Percentiles rank a stretch among this genome's conserved stretches.
These are phyloP conservation scores for Closterium sp. DNA, from an alignment of 139 green algal genomes.

Conservation along the genomic window DNA sequence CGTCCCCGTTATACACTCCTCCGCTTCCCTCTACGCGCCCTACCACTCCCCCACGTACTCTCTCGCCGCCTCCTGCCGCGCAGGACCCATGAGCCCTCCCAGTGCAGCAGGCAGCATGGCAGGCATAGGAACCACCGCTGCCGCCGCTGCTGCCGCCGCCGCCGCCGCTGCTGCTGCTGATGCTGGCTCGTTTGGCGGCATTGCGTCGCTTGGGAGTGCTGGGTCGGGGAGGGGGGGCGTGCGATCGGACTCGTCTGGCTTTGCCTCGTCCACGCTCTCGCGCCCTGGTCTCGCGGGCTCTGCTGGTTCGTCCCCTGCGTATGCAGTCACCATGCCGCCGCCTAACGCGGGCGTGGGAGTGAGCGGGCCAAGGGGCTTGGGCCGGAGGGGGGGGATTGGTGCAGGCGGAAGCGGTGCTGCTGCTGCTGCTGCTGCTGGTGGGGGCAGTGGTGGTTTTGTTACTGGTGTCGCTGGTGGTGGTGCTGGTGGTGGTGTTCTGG, in stretches of 20 bases:
- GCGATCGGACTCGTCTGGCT: background rate
- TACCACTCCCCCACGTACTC: background rate
- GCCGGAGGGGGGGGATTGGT: too few species aligned
- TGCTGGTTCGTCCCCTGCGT: background rate
- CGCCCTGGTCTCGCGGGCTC: background rate
- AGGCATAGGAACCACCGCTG: background rate
- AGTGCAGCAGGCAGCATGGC: background rate
- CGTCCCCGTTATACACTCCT: background rate
- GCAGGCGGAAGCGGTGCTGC: background rate
- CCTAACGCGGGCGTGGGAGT: too few species aligned
- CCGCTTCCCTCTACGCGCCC: background rate
- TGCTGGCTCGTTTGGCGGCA: background rate
- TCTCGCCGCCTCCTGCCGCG: background rate
- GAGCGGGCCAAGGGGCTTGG: too few species aligned
- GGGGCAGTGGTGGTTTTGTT: background rate
- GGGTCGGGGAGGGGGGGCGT: background rate
- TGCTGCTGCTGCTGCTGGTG: background rate
- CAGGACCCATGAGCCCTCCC: background rate
- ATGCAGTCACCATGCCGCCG: background rate
- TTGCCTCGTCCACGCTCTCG: background rate
- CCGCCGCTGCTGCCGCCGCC: too few species aligned
- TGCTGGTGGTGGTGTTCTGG: background rate
- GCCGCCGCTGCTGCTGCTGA: background rate
- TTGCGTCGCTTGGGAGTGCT: background rate
- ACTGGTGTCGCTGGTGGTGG: background rate